Evolutionary conservation across 257 asterid species (phyloP), one percentile per base, ranked within the genome.

Genomic region (Ligustrum vulgare): DNA sequence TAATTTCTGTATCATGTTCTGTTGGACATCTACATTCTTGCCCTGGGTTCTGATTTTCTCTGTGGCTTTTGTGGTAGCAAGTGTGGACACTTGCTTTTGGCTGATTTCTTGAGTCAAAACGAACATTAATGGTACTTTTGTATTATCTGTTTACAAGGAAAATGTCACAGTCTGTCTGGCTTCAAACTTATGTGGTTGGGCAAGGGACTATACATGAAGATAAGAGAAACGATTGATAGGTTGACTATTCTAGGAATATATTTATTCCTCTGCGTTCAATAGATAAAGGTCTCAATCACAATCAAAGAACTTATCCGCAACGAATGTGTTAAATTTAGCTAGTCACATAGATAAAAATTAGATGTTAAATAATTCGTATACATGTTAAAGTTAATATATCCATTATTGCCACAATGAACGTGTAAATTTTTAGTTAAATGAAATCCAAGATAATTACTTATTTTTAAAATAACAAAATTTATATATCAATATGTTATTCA

Each of bases 161-260:
- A 58, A 71, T 28, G 43, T 37, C n/a, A n/a, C n/a, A n/a, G n/a
- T 32, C 71, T 67, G 74, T 71, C 68, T 23, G 18, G 20, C 12
- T 49, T 33, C 9, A 72, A 60, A 11, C 16, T 22, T 25, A 1
- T 58, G 1, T 41, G 11, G 18, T 47, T 12, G 12, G n/a, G n/a
- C n/a, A n/a, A n/a, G n/a, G n/a, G n/a, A n/a, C n/a, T n/a, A n/a
- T 6, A 32, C 56, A 62, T 18, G 71, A 70, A 9, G 65, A 71
- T 4, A 77, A 0, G 15, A 32, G 49, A 67, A 60, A 34, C 56
- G 1, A 13, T 22, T 1, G 28, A 54, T 54, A 6, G 64, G 31
- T 54, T 54, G 64, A n/a, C 64, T 20, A 33, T 15, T 67, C 20
- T 15, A 75, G 12, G 58, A 41, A 36, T 34, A 75, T 37, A 9